These are phyloP conservation scores for Globisporangium echinulatum DNA, from an alignment of 352 stramenopile genomes.

Conservation along the genomic window DNA sequence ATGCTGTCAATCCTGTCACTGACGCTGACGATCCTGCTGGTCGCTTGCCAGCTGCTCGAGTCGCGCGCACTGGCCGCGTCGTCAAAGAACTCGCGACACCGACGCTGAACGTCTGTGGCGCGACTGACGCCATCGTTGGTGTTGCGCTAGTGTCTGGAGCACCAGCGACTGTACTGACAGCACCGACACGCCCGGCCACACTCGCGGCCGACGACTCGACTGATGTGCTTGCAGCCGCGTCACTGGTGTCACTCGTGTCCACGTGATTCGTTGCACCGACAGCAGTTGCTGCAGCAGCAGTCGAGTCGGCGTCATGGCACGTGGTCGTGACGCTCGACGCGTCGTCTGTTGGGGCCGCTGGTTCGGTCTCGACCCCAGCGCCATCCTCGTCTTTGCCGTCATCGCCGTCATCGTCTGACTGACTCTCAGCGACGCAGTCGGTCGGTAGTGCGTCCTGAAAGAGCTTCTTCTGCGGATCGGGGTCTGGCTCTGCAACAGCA, in stretches of 20 bases:
- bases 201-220: no score
- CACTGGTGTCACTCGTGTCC: no score
- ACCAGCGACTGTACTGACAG: no score
- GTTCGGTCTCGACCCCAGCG: no score
- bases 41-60: slow-evolving; percentile 3
- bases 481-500: neutral
- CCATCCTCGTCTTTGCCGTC: no score
- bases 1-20: neutral
- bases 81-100: neutral
- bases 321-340: no score
- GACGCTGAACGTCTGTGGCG: slow-evolving; percentile 7
- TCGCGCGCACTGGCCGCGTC: slow-evolving; percentile 2
- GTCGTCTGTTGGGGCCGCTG: no score
- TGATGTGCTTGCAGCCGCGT: no score
- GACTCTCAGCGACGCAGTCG: slow-evolving; percentile 29
- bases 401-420: slow-evolving; percentile 23
- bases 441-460: slow-evolving; percentile 16
- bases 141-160: neutral
- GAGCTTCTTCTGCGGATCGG: slow-evolving; percentile 12
- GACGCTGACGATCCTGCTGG: slow-evolving; percentile 13
- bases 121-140: slow-evolving; percentile 6
- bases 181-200: no score
- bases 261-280: no score
- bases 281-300: no score
- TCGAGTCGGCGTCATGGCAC: no score